Evolutionary conservation across 495 filamentous ascomycete genomes (phyloP), one percentile per base, ranked within the genome.

Genomic region (Schizothecium vesticola): DNA sequence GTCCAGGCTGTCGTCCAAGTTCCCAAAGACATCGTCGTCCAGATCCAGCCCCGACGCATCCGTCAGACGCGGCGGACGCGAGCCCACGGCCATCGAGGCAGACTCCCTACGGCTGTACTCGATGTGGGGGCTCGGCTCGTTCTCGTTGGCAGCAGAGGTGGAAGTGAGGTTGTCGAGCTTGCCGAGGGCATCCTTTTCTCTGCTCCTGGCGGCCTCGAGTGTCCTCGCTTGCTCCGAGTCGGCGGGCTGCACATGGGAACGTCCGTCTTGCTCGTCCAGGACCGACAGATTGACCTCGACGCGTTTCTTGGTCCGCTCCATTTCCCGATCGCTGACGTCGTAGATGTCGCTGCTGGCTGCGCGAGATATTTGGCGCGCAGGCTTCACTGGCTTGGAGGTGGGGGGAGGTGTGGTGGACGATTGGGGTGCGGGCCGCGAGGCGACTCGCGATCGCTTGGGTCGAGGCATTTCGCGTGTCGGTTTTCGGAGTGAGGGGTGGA

Each of bases 11-110:
- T 82, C 80, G 63, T 84, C 77, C 19, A 83, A 70, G 22, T 80
- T 80, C 56, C 76, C 80, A 65, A 84, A 83, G n/a, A 78, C 71
- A 6, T 73, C 72, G 61, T 83, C 82, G 61, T 84, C 82, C 67
- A 84, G 62, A 64, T 84, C 82, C 62, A 84, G 28, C 7, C 82
- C 82, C 12, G 81, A 82, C 8, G 75, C 69, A 28, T 84, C 81
- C 8, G 76, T 76, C 25, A 78, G 68, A 29, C 75, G 61, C 56
- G 75, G 70, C 67, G 69, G 66, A 9, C 36, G 25, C 22, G 24
- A 13, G 10, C 43, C 24, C 3, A 31, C 43, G 63, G 72, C 36
- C 3, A 72, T 73, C 21, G 79, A 76, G 16, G 66, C 74, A 22
- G 73, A 70, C 8, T 75, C 71, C 56, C 70, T 71, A 19, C 77